Evolutionary conservation across 2,329 filamentous ascomycete species (phyloP), one percentile per base, ranked within the genome.

Genomic region (Helicocarpus griseus): DNA sequence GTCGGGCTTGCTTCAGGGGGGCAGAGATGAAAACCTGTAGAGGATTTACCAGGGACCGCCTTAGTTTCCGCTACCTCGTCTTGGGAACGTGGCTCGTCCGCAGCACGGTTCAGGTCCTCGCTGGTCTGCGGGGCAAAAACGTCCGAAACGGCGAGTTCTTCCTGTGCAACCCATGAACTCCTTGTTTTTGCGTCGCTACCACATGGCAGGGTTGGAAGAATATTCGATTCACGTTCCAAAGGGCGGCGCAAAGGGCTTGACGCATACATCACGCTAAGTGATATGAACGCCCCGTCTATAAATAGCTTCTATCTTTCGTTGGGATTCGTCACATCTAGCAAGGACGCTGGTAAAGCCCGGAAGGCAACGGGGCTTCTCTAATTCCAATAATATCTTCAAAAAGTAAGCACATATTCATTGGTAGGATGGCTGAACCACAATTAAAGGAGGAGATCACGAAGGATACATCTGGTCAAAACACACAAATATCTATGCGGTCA

Each of bases 41-140:
- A 24, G 9, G 5, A 7, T 28, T 33, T 45, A 19, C n/a, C 17
- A 24, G 0, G 29, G 17, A 36, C 31, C 6, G 13, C n/a, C 13
- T 36, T 21, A 24, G 38, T 17, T 7, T 26, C 13, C 17, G 21
- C 51, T 21, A 31, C 26, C 7, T 41, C 29, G 11, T 38, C 43
- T 19, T 33, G 19, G 19, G 43, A 3, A 24, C 36, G 13, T 35
- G 19, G 6, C 13, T 38, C 21, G 24, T 33, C 33, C 2, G n/a
- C 6, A 47, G 13, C 33, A 29, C 17, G 26, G 17, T 26, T 24
- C 22, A 38, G 43, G 19, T 52, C 44, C 22, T 56, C 49, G 17
- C 40, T 24, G n/a, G 49, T 51, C 48, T 57, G 55, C 13, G 55
- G 57, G 36, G 46, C 49, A 46, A 58, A 58, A n/a, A 58, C 57